phyloP scores from a whole-genome alignment of 306 rosid species.

The Quercus suber region DNA sequence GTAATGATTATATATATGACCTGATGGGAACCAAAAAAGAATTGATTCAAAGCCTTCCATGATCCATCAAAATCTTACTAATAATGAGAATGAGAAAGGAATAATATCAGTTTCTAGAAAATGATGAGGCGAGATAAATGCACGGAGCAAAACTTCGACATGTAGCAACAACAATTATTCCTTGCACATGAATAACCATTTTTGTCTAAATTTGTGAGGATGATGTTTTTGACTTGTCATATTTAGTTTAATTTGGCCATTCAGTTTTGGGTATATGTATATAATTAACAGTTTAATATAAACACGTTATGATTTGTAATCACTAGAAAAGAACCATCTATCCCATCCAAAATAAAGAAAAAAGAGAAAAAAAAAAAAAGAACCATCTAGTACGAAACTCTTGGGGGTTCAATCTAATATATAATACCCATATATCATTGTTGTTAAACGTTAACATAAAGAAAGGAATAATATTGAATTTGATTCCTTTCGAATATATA shows the following conservation, averaged over 20 bases:
- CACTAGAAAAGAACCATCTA: too few relatives aligned
- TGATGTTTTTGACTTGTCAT: too few relatives aligned
- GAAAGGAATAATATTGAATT: background rate
- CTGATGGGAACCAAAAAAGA: slow-evolving; percentile 23
- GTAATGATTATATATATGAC: background rate
- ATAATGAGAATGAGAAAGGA: slow-evolving; percentile 22
- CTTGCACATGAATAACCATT: background rate
- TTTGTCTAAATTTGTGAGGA: background rate
- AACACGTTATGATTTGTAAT: too few relatives aligned
- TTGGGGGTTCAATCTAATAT: background rate
- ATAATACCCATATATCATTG: background rate
- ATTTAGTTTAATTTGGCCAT: too few relatives aligned
- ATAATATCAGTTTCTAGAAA: slow-evolving; percentile 11
- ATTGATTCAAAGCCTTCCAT: slow-evolving; percentile 31
- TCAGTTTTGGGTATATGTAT: too few relatives aligned
- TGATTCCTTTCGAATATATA: background rate
- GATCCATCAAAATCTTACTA: slow-evolving; percentile 33
- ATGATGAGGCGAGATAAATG: background rate
- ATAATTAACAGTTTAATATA: background rate
- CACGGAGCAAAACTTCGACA: slow-evolving; percentile 15
- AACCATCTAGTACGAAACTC: background rate
- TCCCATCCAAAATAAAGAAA: too few relatives aligned
- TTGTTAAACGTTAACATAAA: background rate
- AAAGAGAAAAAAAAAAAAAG: too few relatives aligned
- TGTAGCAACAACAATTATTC: slow-evolving; percentile 23